Evolutionary conservation across 2,329 filamentous ascomycete genomes (phyloP), one percentile per base, ranked within the genome.

Genomic region (Fusarium sp.): DNA sequence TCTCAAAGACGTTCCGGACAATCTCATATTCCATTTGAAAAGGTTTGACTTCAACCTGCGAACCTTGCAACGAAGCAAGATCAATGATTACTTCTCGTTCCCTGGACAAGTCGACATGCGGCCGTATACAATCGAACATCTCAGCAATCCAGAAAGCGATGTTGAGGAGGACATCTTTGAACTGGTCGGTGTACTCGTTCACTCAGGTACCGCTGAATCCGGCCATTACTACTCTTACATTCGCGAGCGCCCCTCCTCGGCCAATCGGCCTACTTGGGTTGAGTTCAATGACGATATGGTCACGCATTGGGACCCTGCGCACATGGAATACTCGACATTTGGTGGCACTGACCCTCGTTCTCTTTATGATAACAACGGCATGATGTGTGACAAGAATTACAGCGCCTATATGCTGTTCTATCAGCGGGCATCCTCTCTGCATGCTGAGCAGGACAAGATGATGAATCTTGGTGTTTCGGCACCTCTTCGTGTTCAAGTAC

Each of bases 351-450:
- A 91, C 60, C 85, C 84, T 59, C 81, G 85, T 10, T 68, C 80
- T 61, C 72, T 84, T 65, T 81, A 83, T 73, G 80, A 86, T 62
- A 74, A 72, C 49, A 79, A 81, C 71, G 80, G 81, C 62, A 76
- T 83, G 19, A 70, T 82, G 0, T 88, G 85, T 67, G 87, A 90
- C 72, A 95, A 94, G 78, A 86, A 87, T 6, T 90, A 90, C 83
- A 98, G 93, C 76, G 96, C 95, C 14, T 99, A 99, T 78, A 98
- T 99, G 92, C 85, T 99, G 10, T 98, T 99, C 78, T 99, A 99
- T 77, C 92, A 97, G 77, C 89, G 96, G 48, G 87, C 89, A 5
- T 90, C 90, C 0, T 87, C 88, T 6, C 83, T 94, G 56, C 81
- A 83, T 19, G 77, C 79, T 17, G 85, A 87, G 61, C 84, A 87